Percentiles rank a stretch among this genome's conserved stretches.
Evolutionary conservation across 164 flowering plant genomes (phyloP).

Genomic region (Buxus sempervirens): DNA sequence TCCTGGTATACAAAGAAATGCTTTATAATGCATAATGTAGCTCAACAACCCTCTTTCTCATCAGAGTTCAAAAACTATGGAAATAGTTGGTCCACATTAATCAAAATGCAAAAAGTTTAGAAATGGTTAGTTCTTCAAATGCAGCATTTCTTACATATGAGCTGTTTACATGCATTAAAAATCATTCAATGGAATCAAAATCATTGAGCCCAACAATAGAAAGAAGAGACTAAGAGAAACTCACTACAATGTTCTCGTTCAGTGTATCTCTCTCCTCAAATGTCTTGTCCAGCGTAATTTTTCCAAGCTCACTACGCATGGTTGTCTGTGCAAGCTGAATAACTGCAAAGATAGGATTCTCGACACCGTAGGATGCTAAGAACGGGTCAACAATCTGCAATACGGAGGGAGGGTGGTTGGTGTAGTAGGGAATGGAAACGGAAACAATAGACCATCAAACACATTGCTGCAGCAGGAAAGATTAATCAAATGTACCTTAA

Average conservation of each 20-base stretch:
- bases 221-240: slow-evolving; percentile 9
- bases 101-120: too few relatives aligned
- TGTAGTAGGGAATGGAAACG: not conserved
- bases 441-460: not conserved
- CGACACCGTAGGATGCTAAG: slow-evolving; percentile 88
- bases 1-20: too few relatives aligned
- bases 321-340: slow-evolving; percentile 94
- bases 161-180: not conserved
- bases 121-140: not conserved
- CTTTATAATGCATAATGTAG: too few relatives aligned
- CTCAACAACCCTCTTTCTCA: too few relatives aligned
- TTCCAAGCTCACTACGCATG: slow-evolving; percentile 94
- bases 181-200: not conserved
- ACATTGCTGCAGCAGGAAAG: not conserved
- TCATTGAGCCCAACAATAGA: not conserved
- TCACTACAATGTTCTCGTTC: slow-evolving; percentile 83
- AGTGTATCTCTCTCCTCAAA: slow-evolving; percentile 89
- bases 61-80: too few relatives aligned
- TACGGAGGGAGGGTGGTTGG: too few relatives aligned
- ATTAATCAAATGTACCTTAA: slow-evolving; percentile 42
- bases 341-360: slow-evolving; percentile 80
- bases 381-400: slow-evolving; percentile 78
- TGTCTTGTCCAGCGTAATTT: slow-evolving; percentile 87
- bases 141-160: not conserved
- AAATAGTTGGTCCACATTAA: too few relatives aligned